phyloP scores from a whole-genome alignment of 257 asterid species.

The Henckelia pumila region DNA sequence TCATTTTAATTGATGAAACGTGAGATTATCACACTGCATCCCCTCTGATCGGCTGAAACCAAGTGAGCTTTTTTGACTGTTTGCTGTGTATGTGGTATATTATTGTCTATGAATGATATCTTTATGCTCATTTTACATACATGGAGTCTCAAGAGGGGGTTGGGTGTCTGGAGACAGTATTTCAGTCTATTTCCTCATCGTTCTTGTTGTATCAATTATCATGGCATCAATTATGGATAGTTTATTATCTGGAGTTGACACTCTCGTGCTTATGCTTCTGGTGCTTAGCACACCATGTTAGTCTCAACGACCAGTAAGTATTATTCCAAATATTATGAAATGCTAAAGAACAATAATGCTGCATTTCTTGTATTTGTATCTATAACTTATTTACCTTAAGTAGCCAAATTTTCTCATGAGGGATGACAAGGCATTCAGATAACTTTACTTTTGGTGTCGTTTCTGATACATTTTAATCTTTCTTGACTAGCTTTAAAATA shows the following conservation, averaged over 20 bases:
- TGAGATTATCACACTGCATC: neutral
- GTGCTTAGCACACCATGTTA: neutral
- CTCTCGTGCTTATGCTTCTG: neutral
- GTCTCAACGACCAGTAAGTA: neutral
- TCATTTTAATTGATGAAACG: neutral
- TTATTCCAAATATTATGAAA: neutral
- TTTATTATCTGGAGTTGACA: neutral
- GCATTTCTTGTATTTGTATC: neutral
- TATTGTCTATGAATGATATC: neutral
- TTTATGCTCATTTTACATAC: no score
- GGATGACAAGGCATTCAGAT: neutral
- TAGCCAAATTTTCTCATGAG: slow-evolving; percentile 1
- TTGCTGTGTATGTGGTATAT: neutral
- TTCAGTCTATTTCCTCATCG: neutral
- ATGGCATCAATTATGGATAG: neutral
- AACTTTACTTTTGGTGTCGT: neutral
- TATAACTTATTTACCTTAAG: slow-evolving; percentile 4
- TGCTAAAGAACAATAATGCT: neutral
- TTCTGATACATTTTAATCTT: neutral
- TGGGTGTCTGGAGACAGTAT: no score
- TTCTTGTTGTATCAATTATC: slow-evolving; percentile 9
- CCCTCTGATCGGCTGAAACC: neutral
- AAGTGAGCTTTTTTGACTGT: neutral
- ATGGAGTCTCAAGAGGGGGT: no score
- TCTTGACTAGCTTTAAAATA: slow-evolving; percentile 5